Conservation (phyloP, 2,329 filamentous ascomycete genomes). For the Ceratocystiopsis brevicomis region DNA sequence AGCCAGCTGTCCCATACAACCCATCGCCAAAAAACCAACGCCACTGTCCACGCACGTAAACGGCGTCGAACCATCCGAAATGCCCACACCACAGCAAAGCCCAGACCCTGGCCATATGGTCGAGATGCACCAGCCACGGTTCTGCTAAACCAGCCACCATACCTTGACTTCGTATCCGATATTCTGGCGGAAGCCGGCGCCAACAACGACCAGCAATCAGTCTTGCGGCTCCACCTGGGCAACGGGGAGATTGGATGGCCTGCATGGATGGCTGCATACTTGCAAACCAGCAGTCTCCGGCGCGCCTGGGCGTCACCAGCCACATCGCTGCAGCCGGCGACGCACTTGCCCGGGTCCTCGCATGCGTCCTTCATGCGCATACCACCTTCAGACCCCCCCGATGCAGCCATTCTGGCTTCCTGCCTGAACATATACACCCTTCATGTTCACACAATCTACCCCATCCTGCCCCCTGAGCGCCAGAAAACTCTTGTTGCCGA, state of each 20-base stretch:
- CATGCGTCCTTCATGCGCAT: not conserved
- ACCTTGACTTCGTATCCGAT: not conserved
- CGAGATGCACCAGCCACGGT: not conserved
- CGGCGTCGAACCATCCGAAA: too few species aligned
- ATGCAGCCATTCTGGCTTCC: not conserved
- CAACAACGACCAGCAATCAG: not conserved
- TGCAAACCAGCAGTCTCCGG: not conserved
- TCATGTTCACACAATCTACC: constrained; percentile 5
- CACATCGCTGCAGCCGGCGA: not conserved
- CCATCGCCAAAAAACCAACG: too few species aligned
- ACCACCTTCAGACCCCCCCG: not conserved
- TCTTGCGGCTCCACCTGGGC: too few species aligned
- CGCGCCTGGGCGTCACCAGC: not conserved
- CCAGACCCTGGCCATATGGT: constrained; percentile 1
- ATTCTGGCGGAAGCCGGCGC: not conserved
- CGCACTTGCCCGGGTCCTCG: not conserved
- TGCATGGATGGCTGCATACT: not conserved
- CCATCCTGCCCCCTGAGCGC: constrained; percentile 2
- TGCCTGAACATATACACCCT: constrained; percentile 2
- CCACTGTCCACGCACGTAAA: too few species aligned
- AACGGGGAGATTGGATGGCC: not conserved
- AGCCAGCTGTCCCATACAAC: too few species aligned
- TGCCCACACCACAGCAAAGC: too few species aligned
- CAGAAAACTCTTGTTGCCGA: not conserved
- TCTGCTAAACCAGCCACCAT: constrained; percentile 2